Evolutionary conservation across 805 yeast species (phyloP).

Genomic region (Cyberlindnera saturnus): DNA sequence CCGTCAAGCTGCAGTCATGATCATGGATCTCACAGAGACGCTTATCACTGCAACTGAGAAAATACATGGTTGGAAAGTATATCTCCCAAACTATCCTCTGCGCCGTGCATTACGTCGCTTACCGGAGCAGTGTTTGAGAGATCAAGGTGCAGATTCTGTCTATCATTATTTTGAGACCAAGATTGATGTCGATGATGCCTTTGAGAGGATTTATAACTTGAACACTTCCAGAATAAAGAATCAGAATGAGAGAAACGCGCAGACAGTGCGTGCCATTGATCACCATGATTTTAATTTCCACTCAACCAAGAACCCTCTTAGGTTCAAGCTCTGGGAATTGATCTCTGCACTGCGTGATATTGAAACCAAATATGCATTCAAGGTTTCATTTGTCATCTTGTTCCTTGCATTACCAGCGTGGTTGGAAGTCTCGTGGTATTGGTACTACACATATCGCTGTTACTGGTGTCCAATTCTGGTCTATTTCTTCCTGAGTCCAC

Average conservation of each 20-base stretch:
- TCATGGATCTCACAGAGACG: slow-evolving; percentile 22
- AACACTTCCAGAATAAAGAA: slow-evolving; percentile 34
- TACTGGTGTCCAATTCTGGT: slow-evolving; percentile 37
- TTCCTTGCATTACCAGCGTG: slow-evolving; percentile 39
- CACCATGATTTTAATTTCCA: slow-evolving; percentile 37
- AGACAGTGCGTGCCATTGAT: slow-evolving; percentile 32
- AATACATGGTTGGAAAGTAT: slow-evolving; percentile 27
- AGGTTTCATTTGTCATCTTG: slow-evolving; percentile 29
- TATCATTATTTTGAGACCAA: slow-evolving; percentile 37
- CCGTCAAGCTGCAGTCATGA: slow-evolving; percentile 33
- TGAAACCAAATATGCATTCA: slow-evolving; percentile 39
- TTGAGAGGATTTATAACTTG: slow-evolving; percentile 36
- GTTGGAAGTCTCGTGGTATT: slow-evolving; percentile 31
- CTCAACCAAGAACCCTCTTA: slow-evolving; percentile 28
- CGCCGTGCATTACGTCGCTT: slow-evolving; percentile 34
- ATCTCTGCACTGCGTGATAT: slow-evolving; percentile 27
- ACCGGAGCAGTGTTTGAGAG: slow-evolving; percentile 37
- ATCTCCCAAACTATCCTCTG: slow-evolving; percentile 34
- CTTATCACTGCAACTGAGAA: slow-evolving; percentile 4
- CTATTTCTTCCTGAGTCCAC: slow-evolving; percentile 34
- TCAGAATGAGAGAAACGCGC: slow-evolving; percentile 1
- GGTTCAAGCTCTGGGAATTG: slow-evolving; percentile 35
- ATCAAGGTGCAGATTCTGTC: slow-evolving; percentile 41
- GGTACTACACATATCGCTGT: slow-evolving; percentile 39
- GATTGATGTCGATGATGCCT: slow-evolving; percentile 39